A percentile compares a stretch with the other conserved stretches of the same genome.
phyloP scores from a whole-genome alignment of 805 yeast genomes.

The Scheffersomyces stipitis region DNA sequence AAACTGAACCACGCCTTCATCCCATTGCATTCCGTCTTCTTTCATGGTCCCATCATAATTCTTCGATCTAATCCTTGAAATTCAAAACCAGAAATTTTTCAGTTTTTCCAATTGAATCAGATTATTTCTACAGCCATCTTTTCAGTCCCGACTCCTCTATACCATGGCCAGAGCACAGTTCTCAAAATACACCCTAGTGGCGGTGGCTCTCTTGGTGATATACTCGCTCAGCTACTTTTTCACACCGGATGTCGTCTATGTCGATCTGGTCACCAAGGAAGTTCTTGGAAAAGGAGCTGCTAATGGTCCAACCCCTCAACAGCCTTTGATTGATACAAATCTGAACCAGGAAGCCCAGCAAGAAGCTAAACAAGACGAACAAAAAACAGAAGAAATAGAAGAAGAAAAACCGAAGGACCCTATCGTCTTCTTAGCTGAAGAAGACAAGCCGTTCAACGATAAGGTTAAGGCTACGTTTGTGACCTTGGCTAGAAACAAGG shows the following conservation, averaged over 20 bases:
- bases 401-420: slow-evolving; percentile 5
- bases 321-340: slow-evolving; percentile 1
- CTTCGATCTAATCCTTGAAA: too few relatives aligned
- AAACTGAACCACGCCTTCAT: too few relatives aligned
- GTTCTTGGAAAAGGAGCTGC: slow-evolving; percentile 2
- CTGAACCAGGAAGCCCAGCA: slow-evolving; percentile 5
- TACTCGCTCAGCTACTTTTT: slow-evolving; percentile 5
- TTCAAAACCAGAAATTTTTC: too few relatives aligned
- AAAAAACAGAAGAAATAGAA: slow-evolving; percentile 10
- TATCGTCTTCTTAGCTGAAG: slow-evolving; percentile 5
- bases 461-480: slow-evolving; percentile 80
- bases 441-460: not conserved
- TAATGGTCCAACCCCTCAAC: not conserved
- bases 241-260: slow-evolving; percentile 10
- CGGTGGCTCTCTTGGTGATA: slow-evolving; percentile 7
- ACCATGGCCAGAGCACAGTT: too few relatives aligned
- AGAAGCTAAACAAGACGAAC: slow-evolving; percentile 4
- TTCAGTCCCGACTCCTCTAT: too few relatives aligned
- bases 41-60: too few relatives aligned
- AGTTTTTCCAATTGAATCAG: too few relatives aligned
- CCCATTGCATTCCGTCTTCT: too few relatives aligned
- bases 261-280: slow-evolving; percentile 13
- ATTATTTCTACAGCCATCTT: too few relatives aligned
- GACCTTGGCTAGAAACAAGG: slow-evolving; percentile 73
- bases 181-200: slow-evolving; percentile 1